Conservation (phyloP, 768 basidiomycete species). For the Russula griseocarnosa region DNA sequence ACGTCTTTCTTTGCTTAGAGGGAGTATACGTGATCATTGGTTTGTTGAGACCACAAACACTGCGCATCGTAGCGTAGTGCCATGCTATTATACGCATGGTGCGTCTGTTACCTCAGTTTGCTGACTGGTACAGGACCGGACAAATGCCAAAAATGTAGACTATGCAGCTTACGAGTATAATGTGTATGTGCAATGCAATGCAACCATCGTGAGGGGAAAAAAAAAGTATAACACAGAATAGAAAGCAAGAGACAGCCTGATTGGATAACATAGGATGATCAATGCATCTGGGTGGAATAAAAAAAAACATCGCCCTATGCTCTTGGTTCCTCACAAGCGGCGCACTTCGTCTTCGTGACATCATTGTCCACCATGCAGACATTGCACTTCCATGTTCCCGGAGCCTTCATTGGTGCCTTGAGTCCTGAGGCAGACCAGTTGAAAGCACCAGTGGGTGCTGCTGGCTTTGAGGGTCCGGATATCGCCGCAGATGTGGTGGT, state of each 20-base stretch:
- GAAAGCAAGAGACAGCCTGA: background rate
- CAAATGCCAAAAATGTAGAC: conserved; percentile 28
- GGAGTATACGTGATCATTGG: background rate
- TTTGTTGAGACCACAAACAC: background rate
- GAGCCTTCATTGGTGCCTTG: conserved; percentile 31
- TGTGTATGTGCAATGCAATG: conserved; percentile 27
- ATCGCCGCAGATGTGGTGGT: background rate
- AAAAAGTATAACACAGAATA: background rate
- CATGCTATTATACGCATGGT: background rate
- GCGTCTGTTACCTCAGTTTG: background rate
- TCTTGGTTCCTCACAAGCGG: conserved; percentile 33
- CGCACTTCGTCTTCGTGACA: conserved; percentile 32
- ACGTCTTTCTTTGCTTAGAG: background rate
- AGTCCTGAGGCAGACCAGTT: conserved; percentile 42
- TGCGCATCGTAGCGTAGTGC: background rate
- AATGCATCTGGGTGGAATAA: conserved; percentile 1
- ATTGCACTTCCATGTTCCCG: conserved; percentile 39
- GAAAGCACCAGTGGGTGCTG: conserved; percentile 31
- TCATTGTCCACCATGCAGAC: conserved; percentile 37
- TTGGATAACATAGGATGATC: conserved; percentile 24
- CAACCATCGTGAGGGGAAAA: background rate
- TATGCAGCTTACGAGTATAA: conserved; percentile 29
- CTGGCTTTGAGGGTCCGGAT: background rate
- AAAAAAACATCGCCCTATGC: conserved; percentile 8
- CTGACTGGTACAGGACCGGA: conserved; percentile 18